Conservation (phyloP, 2,329 filamentous ascomycete genomes). For the Xylariaceae sp. region DNA sequence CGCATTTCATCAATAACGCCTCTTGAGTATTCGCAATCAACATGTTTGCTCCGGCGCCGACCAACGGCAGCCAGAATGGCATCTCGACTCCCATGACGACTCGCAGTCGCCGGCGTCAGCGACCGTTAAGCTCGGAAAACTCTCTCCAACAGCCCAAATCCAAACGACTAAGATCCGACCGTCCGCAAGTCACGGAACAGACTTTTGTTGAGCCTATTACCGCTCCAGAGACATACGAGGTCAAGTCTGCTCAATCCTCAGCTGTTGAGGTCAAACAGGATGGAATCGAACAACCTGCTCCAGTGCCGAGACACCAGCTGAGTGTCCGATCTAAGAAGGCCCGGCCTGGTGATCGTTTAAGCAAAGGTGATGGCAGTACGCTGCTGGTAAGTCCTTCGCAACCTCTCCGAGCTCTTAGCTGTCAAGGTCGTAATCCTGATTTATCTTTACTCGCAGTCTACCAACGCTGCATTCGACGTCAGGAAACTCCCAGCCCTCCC, state of each 20-base stretch:
- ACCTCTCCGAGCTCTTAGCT: neutral
- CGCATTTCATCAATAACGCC: slow-evolving; percentile 23
- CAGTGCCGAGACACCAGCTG: slow-evolving; percentile 56
- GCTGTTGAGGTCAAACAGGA: slow-evolving; percentile 53
- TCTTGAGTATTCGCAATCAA: slow-evolving; percentile 24
- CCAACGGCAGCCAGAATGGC: slow-evolving; percentile 50
- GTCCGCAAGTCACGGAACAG: slow-evolving; percentile 57
- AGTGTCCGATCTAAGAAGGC: slow-evolving; percentile 67
- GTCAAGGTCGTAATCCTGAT: slow-evolving; percentile 1
- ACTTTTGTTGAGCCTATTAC: slow-evolving; percentile 60
- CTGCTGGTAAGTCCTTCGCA: slow-evolving; percentile 63
- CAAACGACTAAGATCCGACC: slow-evolving; percentile 62
- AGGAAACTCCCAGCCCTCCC: slow-evolving; percentile 85
- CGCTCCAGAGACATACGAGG: slow-evolving; percentile 60
- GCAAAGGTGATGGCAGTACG: slow-evolving; percentile 71
- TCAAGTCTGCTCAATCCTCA: slow-evolving; percentile 59
- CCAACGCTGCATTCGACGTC: slow-evolving; percentile 83
- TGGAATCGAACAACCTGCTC: slow-evolving; percentile 50
- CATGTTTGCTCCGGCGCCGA: slow-evolving; percentile 66
- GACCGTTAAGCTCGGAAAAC: slow-evolving; percentile 62
- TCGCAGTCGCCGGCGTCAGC: slow-evolving; percentile 66
- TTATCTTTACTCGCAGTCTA: slow-evolving; percentile 62
- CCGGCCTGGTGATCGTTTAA: slow-evolving; percentile 65
- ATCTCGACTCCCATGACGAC: slow-evolving; percentile 54
- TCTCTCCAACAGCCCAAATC: slow-evolving; percentile 64